Evolutionary conservation across 371 early-diverging fungal species (phyloP).

Genomic region (Mortierella sp.): DNA sequence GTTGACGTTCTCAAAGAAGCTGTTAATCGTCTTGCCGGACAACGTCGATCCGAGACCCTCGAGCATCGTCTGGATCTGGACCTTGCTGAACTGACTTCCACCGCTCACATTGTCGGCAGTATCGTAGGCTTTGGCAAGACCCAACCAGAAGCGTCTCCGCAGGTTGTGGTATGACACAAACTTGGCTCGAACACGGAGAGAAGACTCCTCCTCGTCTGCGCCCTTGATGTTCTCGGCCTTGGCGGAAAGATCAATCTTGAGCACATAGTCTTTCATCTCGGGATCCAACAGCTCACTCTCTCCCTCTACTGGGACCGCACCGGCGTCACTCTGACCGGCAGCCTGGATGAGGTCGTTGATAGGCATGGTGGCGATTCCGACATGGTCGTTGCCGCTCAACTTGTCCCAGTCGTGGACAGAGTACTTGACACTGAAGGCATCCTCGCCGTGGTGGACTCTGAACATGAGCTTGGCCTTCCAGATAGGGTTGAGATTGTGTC

Average conservation of each 20-base stretch:
- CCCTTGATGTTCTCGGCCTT: conserved; percentile 7
- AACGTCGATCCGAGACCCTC: conserved; percentile 79
- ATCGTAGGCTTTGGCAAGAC: conserved; percentile 74
- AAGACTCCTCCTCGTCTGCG: conserved; percentile 32
- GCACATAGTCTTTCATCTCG: conserved; percentile 18
- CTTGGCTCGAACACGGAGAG: conserved; percentile 66
- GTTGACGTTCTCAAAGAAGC: conserved; percentile 67
- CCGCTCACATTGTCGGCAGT: conserved; percentile 6
- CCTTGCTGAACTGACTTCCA: conserved; percentile 58
- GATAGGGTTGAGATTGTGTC: conserved; percentile 71
- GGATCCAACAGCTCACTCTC: conserved; percentile 55
- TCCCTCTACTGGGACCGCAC: conserved; percentile 53
- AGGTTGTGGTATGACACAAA: conserved; percentile 74
- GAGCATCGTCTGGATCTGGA: conserved; percentile 81
- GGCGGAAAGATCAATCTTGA: conserved; percentile 20
- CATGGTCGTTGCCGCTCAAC: conserved; percentile 74
- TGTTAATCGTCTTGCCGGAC: conserved; percentile 73
- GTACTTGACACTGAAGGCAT: conserved; percentile 71
- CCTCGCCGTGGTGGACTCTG: conserved; percentile 66
- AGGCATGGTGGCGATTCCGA: conserved; percentile 67
- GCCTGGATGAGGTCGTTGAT: conserved; percentile 30
- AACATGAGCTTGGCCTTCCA: conserved; percentile 80
- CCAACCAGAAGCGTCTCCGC: conserved; percentile 79
- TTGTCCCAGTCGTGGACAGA: conserved; percentile 84
- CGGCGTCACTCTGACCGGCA: not conserved